Percentiles rank a stretch among this genome's conserved stretches.
Conservation (phyloP, 2,329 filamentous ascomycete genomes). For the Pyrenophora seminiperda region DNA sequence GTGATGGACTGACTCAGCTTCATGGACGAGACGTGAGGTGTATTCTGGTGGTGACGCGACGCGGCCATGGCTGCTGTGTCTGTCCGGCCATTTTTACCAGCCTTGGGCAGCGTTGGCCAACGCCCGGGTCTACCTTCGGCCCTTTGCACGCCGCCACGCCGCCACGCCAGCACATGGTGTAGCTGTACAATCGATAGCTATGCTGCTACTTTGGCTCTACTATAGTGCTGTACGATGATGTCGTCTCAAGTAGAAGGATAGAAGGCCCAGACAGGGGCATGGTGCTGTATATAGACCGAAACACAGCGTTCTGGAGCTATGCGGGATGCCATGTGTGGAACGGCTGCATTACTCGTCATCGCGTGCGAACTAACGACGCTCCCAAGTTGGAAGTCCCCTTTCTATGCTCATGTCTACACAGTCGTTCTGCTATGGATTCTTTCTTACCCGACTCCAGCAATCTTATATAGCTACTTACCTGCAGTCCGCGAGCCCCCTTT, state of each 20-base stretch:
- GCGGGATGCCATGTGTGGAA: slow-evolving; percentile 28
- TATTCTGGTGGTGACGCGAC: background rate
- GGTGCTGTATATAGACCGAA: slow-evolving; percentile 18
- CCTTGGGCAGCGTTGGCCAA: background rate
- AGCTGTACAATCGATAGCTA: slow-evolving; percentile 3
- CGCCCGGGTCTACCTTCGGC: background rate
- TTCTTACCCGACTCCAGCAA: slow-evolving; percentile 15
- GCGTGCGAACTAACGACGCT: slow-evolving; percentile 21
- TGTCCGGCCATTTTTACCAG: background rate
- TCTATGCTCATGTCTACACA: slow-evolving; percentile 17
- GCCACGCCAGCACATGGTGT: background rate
- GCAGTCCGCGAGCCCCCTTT: slow-evolving; percentile 18
- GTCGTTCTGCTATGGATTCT: slow-evolving; percentile 23
- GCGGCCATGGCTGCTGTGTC: background rate
- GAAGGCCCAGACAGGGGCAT: slow-evolving; percentile 19
- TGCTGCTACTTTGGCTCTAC: background rate
- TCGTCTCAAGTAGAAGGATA: slow-evolving; percentile 1
- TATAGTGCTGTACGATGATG: slow-evolving; percentile 3
- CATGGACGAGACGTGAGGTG: too few species aligned
- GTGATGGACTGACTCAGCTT: too few species aligned
- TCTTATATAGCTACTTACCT: slow-evolving; percentile 14
- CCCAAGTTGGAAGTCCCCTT: slow-evolving; percentile 17
- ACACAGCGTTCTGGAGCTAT: slow-evolving; percentile 25
- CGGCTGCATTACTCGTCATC: slow-evolving; percentile 30
- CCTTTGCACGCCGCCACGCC: background rate